Percentiles rank a stretch among this genome's conserved stretches.
These are phyloP conservation scores for Entomortierella lignicola DNA, from an alignment of 192 early-diverging fungal genomes.

Conservation along the genomic window DNA sequence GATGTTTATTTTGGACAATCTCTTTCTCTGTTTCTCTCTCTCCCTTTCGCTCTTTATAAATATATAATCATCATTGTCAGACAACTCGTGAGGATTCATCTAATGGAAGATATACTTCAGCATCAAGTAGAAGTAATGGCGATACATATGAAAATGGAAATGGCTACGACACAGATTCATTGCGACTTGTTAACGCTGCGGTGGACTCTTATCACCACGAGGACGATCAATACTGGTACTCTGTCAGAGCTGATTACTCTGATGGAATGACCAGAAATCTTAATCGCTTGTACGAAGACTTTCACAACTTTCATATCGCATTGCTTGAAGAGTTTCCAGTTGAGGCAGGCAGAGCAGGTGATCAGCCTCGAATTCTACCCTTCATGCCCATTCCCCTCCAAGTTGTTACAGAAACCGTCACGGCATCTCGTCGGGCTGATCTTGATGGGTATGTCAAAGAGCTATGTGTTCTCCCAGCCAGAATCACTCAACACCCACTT, in stretches of 20 bases:
- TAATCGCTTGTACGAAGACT: conserved; percentile 82
- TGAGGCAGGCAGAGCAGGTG: conserved; percentile 67
- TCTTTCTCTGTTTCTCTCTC: no score
- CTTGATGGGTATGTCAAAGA: conserved; percentile 76
- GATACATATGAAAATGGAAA: conserved; percentile 11
- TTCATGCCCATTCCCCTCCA: conserved; percentile 75
- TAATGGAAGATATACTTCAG: conserved; percentile 7
- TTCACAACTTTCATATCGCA: conserved; percentile 81
- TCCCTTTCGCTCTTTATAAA: no score
- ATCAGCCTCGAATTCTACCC: conserved; percentile 66
- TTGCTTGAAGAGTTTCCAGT: conserved; percentile 73
- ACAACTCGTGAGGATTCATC: conserved; percentile 10
- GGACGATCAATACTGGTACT: conserved; percentile 79
- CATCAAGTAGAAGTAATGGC: conserved; percentile 8
- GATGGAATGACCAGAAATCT: conserved; percentile 69
- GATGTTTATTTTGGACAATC: no score
- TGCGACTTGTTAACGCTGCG: conserved; percentile 57
- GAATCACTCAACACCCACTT: conserved; percentile 62
- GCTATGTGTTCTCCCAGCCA: conserved; percentile 65
- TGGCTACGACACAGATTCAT: conserved; percentile 5
- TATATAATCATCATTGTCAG: not conserved
- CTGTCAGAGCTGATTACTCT: conserved; percentile 65
- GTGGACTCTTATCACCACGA: conserved; percentile 77
- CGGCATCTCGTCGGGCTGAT: conserved; percentile 71
- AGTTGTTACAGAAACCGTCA: conserved; percentile 73